Percentiles rank a stretch among this genome's conserved stretches.
These are phyloP conservation scores for Gentiana macrophylla DNA, from an alignment of 257 asterid genomes.

Conservation along the genomic window DNA sequence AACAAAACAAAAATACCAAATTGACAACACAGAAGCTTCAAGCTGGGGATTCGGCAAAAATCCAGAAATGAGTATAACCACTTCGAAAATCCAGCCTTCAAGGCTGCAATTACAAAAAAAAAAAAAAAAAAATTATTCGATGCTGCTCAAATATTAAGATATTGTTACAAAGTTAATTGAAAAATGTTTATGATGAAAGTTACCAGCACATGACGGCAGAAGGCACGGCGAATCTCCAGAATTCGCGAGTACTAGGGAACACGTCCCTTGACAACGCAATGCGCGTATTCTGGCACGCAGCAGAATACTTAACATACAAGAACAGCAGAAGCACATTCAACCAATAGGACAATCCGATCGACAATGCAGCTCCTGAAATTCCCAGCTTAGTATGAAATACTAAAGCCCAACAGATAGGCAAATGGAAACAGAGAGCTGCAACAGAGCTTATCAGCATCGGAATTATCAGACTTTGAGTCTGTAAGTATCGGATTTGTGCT, in stretches of 20 bases:
- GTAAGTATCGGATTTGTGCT: conserved; percentile 7
- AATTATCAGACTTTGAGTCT: conserved; percentile 13
- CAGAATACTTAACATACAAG: conserved; percentile 6
- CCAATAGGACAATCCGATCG: conserved; percentile 11
- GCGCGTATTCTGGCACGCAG: conserved; percentile 13
- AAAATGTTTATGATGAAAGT: neutral
- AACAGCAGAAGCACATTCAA: conserved; percentile 9
- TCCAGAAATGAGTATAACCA: conserved; percentile 9
- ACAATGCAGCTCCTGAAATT: conserved; percentile 12
- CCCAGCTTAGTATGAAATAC: conserved; percentile 12
- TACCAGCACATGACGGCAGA: conserved; percentile 19
- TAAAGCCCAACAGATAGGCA: conserved; percentile 14
- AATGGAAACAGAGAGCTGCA: conserved; percentile 6
- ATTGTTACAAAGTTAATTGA: too few species aligned
- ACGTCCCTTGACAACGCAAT: conserved; percentile 1
- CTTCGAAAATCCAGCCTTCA: conserved; percentile 17
- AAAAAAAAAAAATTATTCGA: neutral
- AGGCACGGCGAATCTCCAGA: conserved; percentile 13
- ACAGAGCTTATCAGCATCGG: conserved; percentile 16
- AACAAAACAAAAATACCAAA: conserved; percentile 7
- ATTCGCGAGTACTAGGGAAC: conserved; percentile 8
- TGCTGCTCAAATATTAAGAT: neutral
- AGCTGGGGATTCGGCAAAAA: conserved; percentile 14
- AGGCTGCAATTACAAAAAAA: conserved; percentile 6
- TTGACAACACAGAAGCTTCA: conserved; percentile 14